A percentile compares a stretch with the other conserved stretches of the same genome.
These are phyloP conservation scores for Sanghuangporus sanghuang DNA, from an alignment of 1,284 basidiomycete genomes.

Conservation along the genomic window DNA sequence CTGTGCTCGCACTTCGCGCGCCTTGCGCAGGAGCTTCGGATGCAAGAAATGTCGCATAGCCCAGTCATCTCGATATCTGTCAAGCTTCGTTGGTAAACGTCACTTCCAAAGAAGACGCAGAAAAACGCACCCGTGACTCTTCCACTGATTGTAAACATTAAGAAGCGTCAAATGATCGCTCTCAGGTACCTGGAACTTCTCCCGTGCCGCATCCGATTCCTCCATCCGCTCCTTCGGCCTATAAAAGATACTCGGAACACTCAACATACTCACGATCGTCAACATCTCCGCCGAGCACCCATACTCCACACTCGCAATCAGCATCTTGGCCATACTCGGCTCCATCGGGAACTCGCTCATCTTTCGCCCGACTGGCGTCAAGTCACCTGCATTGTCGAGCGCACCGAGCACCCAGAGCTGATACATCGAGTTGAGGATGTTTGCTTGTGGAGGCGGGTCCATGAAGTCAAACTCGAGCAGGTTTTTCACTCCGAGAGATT, in stretches of 20 bases:
- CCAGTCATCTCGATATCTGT: constrained; percentile 89
- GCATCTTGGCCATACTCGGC: constrained; percentile 97
- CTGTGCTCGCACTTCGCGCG: constrained; percentile 93
- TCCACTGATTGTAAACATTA: constrained; percentile 98
- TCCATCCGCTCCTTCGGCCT: constrained; percentile 93
- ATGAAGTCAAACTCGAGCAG: constrained; percentile 51
- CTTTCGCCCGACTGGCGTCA: constrained; percentile 88
- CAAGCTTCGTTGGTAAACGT: constrained; percentile 8
- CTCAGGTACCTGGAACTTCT: constrained; percentile 98
- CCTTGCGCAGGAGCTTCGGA: constrained; percentile 92
- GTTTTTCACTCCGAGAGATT: constrained; percentile 63
- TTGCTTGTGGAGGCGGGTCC: constrained; percentile 62
- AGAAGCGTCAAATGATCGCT: constrained; percentile 94
- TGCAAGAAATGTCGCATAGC: constrained; percentile 93
- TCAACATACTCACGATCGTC: constrained; percentile 98
- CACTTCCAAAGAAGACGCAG: neutral
- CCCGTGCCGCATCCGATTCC: constrained; percentile 92
- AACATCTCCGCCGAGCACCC: constrained; percentile 94
- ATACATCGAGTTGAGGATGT: constrained; percentile 98
- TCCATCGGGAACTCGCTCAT: constrained; percentile 99
- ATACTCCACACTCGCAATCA: constrained; percentile 93
- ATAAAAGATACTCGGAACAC: constrained; percentile 95
- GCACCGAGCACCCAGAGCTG: constrained; percentile 99
- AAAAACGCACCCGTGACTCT: constrained; percentile 73
- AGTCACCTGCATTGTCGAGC: constrained; percentile 94